These are phyloP conservation scores for Fusarium miscanthi DNA, from an alignment of 2,329 filamentous ascomycete species.

Conservation along the genomic window DNA sequence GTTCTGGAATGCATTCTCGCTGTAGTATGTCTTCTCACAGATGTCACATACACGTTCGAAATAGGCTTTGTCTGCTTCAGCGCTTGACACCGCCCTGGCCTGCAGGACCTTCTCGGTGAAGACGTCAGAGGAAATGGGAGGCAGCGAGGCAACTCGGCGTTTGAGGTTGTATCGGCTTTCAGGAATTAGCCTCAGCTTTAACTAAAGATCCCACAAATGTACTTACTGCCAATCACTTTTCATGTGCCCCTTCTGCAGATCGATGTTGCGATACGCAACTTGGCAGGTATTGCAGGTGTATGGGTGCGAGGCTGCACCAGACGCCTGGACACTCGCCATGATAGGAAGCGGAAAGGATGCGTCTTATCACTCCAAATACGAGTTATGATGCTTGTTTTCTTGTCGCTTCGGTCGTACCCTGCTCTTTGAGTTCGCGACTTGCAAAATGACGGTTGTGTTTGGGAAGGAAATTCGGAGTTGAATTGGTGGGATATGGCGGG, in stretches of 20 bases:
- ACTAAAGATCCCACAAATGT: no score
- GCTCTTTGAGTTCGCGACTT: background rate
- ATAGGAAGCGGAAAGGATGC: background rate
- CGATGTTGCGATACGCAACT: conserved; percentile 93
- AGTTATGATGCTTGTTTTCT: background rate
- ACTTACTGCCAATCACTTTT: conserved; percentile 98
- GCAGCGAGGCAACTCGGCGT: conserved; percentile 88
- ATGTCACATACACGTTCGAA: conserved; percentile 85
- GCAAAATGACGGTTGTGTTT: conserved; percentile 6
- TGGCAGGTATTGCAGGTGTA: conserved; percentile 99
- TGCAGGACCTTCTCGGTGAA: conserved; percentile 97
- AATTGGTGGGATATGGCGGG: conserved; percentile 46
- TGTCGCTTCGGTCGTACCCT: background rate
- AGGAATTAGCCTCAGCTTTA: conserved; percentile 3
- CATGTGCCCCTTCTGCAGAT: conserved; percentile 95
- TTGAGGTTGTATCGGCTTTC: conserved; percentile 93
- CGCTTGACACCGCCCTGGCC: conserved; percentile 84
- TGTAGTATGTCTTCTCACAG: conserved; percentile 94
- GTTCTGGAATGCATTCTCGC: conserved; percentile 94
- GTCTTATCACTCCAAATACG: background rate
- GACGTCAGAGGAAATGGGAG: conserved; percentile 89
- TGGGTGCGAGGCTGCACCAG: conserved; percentile 71
- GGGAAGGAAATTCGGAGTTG: conserved; percentile 39
- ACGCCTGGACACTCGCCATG: conserved; percentile 60
- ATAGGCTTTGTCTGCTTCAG: conserved; percentile 86